Conservation (phyloP, 768 basidiomycete genomes). For the Boletus subparvulus region DNA sequence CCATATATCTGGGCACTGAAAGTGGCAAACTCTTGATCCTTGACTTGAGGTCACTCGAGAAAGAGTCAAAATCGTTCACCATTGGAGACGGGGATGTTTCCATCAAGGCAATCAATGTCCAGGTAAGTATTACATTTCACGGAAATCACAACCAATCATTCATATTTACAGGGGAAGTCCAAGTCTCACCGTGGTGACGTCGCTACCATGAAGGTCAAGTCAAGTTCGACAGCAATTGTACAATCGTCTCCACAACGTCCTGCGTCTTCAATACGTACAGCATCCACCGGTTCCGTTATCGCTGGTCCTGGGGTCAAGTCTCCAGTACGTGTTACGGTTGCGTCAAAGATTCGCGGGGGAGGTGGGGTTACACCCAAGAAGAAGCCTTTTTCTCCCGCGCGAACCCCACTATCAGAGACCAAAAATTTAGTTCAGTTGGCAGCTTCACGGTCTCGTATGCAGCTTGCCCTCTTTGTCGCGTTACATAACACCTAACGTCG, state of each 20-base stretch:
- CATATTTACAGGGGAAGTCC: slow-evolving; percentile 12
- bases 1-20: slow-evolving; percentile 64
- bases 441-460: slow-evolving; percentile 23
- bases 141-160: not conserved
- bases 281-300: slow-evolving; percentile 1
- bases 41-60: slow-evolving; percentile 65
- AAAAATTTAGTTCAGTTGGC: slow-evolving; percentile 15
- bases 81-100: slow-evolving; percentile 49
- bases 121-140: slow-evolving; percentile 40
- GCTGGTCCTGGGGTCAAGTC: slow-evolving; percentile 16
- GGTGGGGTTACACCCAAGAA: slow-evolving; percentile 25
- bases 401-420: slow-evolving; percentile 26
- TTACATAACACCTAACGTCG: not conserved
- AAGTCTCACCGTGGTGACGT: slow-evolving; percentile 12
- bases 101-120: slow-evolving; percentile 55
- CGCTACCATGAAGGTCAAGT: slow-evolving; percentile 7
- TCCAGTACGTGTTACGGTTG: slow-evolving; percentile 15
- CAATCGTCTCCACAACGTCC: slow-evolving; percentile 12
- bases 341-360: slow-evolving; percentile 20
- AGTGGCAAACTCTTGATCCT: slow-evolving; percentile 61
- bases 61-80: slow-evolving; percentile 53
- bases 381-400: slow-evolving; percentile 20
- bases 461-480: not conserved
- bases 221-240: slow-evolving; percentile 7
- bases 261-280: slow-evolving; percentile 6